phyloP scores from a whole-genome alignment of 306 rosid species.

The Rosa lucieae region DNA sequence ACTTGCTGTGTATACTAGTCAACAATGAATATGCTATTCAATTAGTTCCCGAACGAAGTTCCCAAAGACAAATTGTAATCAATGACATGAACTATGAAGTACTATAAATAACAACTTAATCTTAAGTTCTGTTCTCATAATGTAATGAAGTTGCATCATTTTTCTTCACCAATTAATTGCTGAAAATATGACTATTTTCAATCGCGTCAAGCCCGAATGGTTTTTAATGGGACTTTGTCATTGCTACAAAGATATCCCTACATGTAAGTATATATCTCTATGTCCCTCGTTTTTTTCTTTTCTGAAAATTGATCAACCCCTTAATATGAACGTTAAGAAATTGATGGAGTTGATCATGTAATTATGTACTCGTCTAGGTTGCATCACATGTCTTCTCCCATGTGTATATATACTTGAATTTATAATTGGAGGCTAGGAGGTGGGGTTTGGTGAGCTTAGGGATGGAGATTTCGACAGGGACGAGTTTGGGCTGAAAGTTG shows the following conservation, averaged over 20 bases:
- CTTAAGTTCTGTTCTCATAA: too few species aligned
- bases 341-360: neutral
- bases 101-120: too few species aligned
- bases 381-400: constrained; percentile 18
- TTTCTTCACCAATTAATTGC: neutral
- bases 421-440: too few species aligned
- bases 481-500: too few species aligned
- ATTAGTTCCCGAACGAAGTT: neutral
- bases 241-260: constrained; percentile 30
- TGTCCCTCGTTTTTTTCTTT: too few species aligned
- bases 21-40: neutral
- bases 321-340: neutral
- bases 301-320: neutral
- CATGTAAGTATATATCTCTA: constrained; percentile 26
- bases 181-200: constrained; percentile 21
- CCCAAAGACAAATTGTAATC: neutral
- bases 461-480: too few species aligned
- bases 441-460: too few species aligned
- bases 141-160: neutral
- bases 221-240: constrained; percentile 23
- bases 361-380: constrained; percentile 11
- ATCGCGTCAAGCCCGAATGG: constrained; percentile 36
- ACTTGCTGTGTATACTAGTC: too few species aligned
- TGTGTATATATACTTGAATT: neutral
- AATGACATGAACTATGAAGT: too few species aligned